Evolutionary conservation across 257 asterid genomes (phyloP).

Genomic region (Anisodus tanguticus): DNA sequence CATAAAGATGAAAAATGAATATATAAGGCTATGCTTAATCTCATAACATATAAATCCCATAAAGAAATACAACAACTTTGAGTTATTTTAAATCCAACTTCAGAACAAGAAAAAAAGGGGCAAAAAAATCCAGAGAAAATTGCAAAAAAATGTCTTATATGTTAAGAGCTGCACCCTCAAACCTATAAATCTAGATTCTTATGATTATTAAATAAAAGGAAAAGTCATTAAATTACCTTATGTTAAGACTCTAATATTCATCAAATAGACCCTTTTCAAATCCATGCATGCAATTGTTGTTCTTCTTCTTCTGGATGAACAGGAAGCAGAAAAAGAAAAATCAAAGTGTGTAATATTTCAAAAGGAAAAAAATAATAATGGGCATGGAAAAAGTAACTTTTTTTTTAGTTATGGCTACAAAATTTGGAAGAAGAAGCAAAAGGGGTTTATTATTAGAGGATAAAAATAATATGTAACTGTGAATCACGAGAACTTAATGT

Average conservation of each 20-base stretch:
- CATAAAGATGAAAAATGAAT: neutral
- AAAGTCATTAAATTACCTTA: neutral
- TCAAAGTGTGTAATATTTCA: neutral
- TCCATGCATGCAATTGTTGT: neutral
- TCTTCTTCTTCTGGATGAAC: neutral
- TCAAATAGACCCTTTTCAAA: neutral
- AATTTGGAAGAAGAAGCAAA: neutral
- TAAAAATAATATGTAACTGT: neutral
- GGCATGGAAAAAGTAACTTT: neutral
- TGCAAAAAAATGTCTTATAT: neutral
- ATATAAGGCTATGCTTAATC: neutral
- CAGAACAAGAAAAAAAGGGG: neutral
- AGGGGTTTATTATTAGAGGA: neutral
- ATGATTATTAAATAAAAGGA: neutral
- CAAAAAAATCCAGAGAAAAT: neutral
- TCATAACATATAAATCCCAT: neutral
- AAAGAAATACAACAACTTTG: neutral
- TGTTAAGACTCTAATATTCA: neutral
- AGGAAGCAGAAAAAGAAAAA: neutral
- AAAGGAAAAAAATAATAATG: neutral
- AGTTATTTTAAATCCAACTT: neutral
- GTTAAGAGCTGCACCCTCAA: neutral
- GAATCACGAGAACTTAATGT: neutral
- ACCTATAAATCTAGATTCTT: neutral
- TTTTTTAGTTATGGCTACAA: neutral